Percentiles rank a stretch among this genome's conserved stretches.
These are phyloP conservation scores for Chlamydomonas sp. DNA, from an alignment of 139 green algal species.

Conservation along the genomic window DNA sequence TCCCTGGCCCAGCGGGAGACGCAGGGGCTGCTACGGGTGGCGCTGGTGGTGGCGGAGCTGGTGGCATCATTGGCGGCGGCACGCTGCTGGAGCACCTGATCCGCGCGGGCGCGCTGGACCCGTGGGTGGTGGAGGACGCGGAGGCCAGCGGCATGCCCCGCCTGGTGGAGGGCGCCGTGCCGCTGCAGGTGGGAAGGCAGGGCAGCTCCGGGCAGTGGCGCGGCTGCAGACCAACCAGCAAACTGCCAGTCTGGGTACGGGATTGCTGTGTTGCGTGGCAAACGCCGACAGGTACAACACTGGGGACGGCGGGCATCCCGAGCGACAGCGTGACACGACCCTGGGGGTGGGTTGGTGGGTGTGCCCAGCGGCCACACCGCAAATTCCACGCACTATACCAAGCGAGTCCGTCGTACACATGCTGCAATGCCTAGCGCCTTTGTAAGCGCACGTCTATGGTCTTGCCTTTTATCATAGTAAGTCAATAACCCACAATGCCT, in stretches of 20 bases:
- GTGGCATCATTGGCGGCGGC: background rate
- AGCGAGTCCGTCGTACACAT: too few species aligned
- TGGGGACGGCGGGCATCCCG: background rate
- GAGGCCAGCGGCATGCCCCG: background rate
- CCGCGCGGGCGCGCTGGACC: slow-evolving; percentile 1
- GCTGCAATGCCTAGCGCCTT: too few species aligned
- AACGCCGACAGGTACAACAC: background rate
- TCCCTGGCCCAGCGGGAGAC: background rate
- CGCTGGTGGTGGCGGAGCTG: background rate
- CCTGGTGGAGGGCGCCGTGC: background rate
- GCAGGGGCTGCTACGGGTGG: background rate
- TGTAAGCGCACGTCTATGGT: background rate
- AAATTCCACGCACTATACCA: background rate
- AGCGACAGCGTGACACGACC: background rate
- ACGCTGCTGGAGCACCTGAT: slow-evolving; percentile 12
- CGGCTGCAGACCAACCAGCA: too few species aligned
- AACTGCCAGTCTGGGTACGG: background rate
- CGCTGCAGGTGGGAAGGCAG: slow-evolving; percentile 2
- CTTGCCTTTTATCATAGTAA: background rate
- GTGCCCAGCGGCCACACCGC: background rate
- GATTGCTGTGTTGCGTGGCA: background rate
- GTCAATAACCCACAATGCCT: background rate
- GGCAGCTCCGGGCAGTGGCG: too few species aligned
- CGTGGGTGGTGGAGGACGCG: slow-evolving; percentile 1
- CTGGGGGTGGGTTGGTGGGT: background rate